Evolutionary conservation across 2,329 filamentous ascomycete genomes (phyloP), one percentile per base, ranked within the genome.

Genomic region (Berkeleyomyces basicola): DNA sequence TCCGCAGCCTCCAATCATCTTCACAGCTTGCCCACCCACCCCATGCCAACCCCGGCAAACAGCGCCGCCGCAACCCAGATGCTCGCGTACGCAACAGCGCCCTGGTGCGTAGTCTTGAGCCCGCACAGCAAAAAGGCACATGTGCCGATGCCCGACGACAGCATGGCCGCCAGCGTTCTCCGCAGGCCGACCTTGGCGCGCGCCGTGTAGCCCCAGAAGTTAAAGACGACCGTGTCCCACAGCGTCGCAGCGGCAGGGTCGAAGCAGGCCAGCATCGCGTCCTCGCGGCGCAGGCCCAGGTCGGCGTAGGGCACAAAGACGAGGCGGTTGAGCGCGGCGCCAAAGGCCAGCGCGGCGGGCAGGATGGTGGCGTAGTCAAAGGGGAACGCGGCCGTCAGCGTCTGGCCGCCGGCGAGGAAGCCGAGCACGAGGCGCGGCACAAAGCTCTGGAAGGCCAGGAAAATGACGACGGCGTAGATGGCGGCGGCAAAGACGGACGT

Each of bases 381-480:
- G 31, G 79, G 75, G 70, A 92, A 83, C 2, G 84, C 87, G 10
- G 80, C 78, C 66, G 82, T 79, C 58, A 96, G 77, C 39, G 83
- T 86, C 5, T 81, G 79, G 61, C 96, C 79, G 63, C 78, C 79
- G n/a, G 80, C 75, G 70, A 96, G 96, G 75, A 92, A 81, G 39
- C 83, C 75, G 60, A 90, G 81, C n/a, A 96, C 78, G 69, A 82
- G 82, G 33, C 76, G 73, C 5, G 89, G 88, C 14, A 96, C 79
- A 74, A 84, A 85, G 14, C 84, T 84, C 64, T 79, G 79, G 71
- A 87, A 84, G 61, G 85, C 83, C 60, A 81, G 73, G 69, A 86
- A 88, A 39, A 96, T 74, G 1, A 82, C 77, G n/a, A 90, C 78
- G 62, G 81, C 82, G 75, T 93, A 95, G 66, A 95, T 84, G 60